These are phyloP conservation scores for Rutstroemia sp. DNA, from an alignment of 2,329 filamentous ascomycete species.

Conservation along the genomic window DNA sequence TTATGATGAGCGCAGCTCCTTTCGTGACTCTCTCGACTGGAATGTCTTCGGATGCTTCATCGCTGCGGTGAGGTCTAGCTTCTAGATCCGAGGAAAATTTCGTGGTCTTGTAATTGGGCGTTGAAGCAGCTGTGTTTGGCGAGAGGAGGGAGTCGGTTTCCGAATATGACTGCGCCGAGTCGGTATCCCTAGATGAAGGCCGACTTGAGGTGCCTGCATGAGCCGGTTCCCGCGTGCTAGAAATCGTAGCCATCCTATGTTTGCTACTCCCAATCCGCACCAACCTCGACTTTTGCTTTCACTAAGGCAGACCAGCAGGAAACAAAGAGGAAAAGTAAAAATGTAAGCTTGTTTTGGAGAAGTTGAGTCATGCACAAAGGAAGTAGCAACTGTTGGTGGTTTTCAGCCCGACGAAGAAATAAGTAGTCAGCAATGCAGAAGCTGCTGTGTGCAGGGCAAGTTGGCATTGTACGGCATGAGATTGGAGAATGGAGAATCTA, in stretches of 20 bases:
- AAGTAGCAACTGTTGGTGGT: neutral
- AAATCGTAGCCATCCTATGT: no score
- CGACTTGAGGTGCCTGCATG: neutral
- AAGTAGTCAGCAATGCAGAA: neutral
- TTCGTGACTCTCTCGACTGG: neutral
- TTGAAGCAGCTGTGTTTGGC: neutral
- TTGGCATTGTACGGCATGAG: neutral
- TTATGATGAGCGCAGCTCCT: constrained; percentile 12
- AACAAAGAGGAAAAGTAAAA: no score
- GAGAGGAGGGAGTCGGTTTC: constrained; percentile 8
- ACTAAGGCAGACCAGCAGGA: no score
- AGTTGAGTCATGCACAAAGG: no score
- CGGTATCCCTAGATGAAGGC: neutral
- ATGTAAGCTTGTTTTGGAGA: no score
- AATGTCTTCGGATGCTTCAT: neutral
- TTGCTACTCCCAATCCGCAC: no score
- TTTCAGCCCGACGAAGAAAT: neutral
- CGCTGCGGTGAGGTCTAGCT: neutral
- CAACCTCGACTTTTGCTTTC: no score
- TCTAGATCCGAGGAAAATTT: neutral
- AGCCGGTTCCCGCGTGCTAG: neutral
- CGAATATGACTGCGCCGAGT: neutral
- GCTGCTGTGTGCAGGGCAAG: neutral
- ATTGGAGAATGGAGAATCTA: neutral
- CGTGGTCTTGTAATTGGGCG: constrained; percentile 10